Conservation (phyloP, 1,139 yeast genomes). For the Waltiozyma sp. region DNA sequence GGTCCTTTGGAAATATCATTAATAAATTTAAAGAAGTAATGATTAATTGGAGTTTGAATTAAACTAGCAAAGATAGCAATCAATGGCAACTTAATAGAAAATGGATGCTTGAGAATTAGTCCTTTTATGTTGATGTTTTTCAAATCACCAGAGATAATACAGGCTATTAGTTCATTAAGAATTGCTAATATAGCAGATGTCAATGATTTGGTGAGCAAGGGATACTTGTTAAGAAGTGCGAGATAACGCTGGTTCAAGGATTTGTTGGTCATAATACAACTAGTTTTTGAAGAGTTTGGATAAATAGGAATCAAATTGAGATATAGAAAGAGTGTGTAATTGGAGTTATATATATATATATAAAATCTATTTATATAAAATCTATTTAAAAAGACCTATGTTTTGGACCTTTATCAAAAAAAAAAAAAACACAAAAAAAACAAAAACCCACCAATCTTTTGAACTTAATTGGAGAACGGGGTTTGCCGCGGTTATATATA, state of each 20-base stretch:
- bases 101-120: slow-evolving; percentile 15
- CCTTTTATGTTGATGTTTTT: slow-evolving; percentile 8
- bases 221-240: slow-evolving; percentile 32
- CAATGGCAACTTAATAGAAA: slow-evolving; percentile 22
- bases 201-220: slow-evolving; percentile 47
- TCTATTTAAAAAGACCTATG: too few relatives aligned
- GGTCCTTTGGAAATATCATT: slow-evolving; percentile 35
- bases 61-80: slow-evolving; percentile 68
- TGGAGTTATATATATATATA: too few relatives aligned
- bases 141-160: slow-evolving; percentile 37
- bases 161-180: slow-evolving; percentile 49
- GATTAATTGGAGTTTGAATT: slow-evolving; percentile 67
- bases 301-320: too few relatives aligned
- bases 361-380: too few relatives aligned
- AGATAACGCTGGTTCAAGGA: slow-evolving; percentile 27
- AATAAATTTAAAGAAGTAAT: slow-evolving; percentile 33
- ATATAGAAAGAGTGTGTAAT: too few relatives aligned
- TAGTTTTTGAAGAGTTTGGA: neutral
- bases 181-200: slow-evolving; percentile 50
- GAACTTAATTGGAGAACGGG: too few relatives aligned
- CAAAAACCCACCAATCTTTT: too few relatives aligned
- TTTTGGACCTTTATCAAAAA: too few relatives aligned
- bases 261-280: neutral
- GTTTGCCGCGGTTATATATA: neutral
- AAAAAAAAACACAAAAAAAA: too few relatives aligned